Evolutionary conservation across 441 rosid species (phyloP).

Genomic region (Bocquillonia castaneifolia): DNA sequence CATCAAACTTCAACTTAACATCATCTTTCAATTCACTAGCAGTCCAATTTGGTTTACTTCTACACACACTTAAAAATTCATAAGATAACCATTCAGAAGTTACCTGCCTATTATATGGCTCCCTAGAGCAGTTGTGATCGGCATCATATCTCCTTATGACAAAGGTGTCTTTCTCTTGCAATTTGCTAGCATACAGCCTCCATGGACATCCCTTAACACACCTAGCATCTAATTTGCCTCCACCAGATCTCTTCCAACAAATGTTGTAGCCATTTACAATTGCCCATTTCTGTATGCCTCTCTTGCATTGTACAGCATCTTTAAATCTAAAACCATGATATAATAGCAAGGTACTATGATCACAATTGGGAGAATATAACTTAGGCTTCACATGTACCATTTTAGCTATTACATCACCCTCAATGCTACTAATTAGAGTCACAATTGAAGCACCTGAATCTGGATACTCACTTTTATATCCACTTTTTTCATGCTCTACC

Average conservation of each 20-base stretch:
- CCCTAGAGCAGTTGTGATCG: background rate
- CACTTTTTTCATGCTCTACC: conserved; percentile 24
- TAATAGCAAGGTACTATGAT: background rate
- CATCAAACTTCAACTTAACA: background rate
- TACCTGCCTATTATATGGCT: background rate
- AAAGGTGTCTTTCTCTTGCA: too few relatives aligned
- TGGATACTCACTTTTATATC: background rate
- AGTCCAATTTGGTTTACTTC: background rate
- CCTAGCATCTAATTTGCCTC: background rate
- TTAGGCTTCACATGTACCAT: too few relatives aligned
- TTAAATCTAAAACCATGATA: background rate
- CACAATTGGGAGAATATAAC: background rate
- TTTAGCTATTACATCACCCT: too few relatives aligned
- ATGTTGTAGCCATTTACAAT: background rate
- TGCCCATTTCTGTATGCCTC: background rate
- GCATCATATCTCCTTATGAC: background rate
- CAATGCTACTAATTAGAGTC: too few relatives aligned
- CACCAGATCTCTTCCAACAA: background rate
- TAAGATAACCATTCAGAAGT: background rate
- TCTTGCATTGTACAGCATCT: background rate
- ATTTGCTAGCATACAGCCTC: background rate
- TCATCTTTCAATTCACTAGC: background rate
- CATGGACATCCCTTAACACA: background rate
- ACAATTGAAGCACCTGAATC: background rate
- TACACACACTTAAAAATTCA: background rate